Evolutionary conservation across 1,284 basidiomycete genomes (phyloP).

Genomic region (Marasmius oreades): DNA sequence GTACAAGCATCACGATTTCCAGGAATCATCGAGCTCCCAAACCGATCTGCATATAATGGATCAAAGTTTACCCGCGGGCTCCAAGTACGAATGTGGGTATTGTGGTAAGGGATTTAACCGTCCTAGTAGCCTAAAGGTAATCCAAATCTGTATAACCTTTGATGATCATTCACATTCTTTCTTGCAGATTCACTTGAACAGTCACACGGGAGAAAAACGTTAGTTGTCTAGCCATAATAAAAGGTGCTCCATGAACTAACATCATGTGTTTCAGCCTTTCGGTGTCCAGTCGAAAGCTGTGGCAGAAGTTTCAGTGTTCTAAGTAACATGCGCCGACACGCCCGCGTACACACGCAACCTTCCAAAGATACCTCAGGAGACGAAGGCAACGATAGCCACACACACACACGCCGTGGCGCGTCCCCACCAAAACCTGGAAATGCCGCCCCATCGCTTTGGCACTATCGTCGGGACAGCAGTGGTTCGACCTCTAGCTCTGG

Average conservation of each 20-base stretch:
- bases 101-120: conserved; percentile 80
- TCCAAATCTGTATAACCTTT: conserved; percentile 6
- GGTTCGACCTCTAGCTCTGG: conserved; percentile 37
- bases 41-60: conserved; percentile 3
- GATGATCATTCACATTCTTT: conserved; percentile 1
- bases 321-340: conserved; percentile 84
- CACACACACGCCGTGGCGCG: conserved; percentile 17
- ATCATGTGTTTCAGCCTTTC: conserved; percentile 51
- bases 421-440: neutral
- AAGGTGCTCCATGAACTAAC: too few relatives aligned
- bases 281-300: conserved; percentile 71
- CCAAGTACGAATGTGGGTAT: conserved; percentile 73
- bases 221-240: conserved; percentile 38
- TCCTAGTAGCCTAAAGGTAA: conserved; percentile 77
- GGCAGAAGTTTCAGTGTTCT: conserved; percentile 80
- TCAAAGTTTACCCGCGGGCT: conserved; percentile 1
- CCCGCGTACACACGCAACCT: conserved; percentile 57
- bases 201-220: conserved; percentile 85
- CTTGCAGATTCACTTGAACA: conserved; percentile 75
- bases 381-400: conserved; percentile 37
- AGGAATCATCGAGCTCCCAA: conserved; percentile 9
- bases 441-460: conserved; percentile 11
- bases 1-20: conserved; percentile 13
- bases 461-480: conserved; percentile 31
- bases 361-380: conserved; percentile 40